Percentiles rank a stretch among this genome's conserved stretches.
Evolutionary conservation across 768 basidiomycete genomes (phyloP).

Genomic region (Trametes maxima): DNA sequence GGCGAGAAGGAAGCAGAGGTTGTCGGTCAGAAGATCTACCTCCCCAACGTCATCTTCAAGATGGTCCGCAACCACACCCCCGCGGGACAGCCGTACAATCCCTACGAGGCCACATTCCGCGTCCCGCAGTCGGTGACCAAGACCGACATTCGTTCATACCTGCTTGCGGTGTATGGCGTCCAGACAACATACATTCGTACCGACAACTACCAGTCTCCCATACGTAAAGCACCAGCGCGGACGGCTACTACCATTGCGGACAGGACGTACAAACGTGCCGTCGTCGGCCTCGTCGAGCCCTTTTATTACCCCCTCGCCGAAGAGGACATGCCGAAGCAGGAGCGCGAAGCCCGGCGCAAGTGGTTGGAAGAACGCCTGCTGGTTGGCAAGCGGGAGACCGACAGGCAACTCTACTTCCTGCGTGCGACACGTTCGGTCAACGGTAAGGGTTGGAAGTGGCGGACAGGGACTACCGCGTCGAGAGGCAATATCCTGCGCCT

Average conservation of each 20-base stretch:
- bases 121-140: conserved; percentile 90
- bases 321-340: conserved; percentile 72
- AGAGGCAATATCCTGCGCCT: conserved; percentile 53
- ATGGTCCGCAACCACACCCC: conserved; percentile 84
- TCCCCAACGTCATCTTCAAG: conserved; percentile 84
- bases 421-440: conserved; percentile 23
- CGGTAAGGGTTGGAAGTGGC: conserved; percentile 39
- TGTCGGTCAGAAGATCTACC: conserved; percentile 82
- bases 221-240: conserved; percentile 33
- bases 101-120: conserved; percentile 93
- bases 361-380: conserved; percentile 65
- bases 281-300: conserved; percentile 88
- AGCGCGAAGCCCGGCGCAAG: conserved; percentile 56
- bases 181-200: conserved; percentile 93
- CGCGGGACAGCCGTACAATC: conserved; percentile 81
- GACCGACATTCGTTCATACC: conserved; percentile 87
- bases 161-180: conserved; percentile 83
- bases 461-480: conserved; percentile 39
- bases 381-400: conserved; percentile 10
- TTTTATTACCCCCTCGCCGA: conserved; percentile 88
- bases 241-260: conserved; percentile 23
- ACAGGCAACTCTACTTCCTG: conserved; percentile 36
- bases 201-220: conserved; percentile 79
- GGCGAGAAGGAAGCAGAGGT: conserved; percentile 53
- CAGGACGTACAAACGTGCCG: conserved; percentile 85